Evolutionary conservation across 192 early-diverging fungal genomes (phyloP).

Genomic region (Cetraspora pellucida): DNA sequence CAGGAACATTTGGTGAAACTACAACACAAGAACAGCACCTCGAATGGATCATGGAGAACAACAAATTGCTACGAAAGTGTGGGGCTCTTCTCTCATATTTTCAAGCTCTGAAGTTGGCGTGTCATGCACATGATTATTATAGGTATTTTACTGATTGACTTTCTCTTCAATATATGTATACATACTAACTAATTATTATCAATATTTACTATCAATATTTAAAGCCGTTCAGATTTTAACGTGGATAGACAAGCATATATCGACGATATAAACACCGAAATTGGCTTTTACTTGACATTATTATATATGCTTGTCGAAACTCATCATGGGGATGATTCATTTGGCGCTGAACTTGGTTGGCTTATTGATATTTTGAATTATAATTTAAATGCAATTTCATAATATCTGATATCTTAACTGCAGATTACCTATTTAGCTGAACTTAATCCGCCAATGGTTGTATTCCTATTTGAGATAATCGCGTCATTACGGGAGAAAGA

Average conservation of each 20-base stretch:
- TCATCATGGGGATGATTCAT: slow-evolving; percentile 49
- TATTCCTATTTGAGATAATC: slow-evolving; percentile 69
- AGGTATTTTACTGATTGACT: slow-evolving; percentile 20
- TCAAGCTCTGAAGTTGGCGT: slow-evolving; percentile 59
- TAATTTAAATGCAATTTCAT: background rate
- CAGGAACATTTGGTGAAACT: slow-evolving; percentile 32
- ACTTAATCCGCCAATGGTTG: slow-evolving; percentile 50
- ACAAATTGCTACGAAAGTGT: slow-evolving; percentile 55
- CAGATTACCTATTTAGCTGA: slow-evolving; percentile 11
- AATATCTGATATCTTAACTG: slow-evolving; percentile 31
- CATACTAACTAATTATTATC: background rate
- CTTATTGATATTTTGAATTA: background rate
- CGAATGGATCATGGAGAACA: slow-evolving; percentile 58
- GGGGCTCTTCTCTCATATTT: slow-evolving; percentile 63
- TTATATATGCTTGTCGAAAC: slow-evolving; percentile 66
- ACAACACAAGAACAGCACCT: slow-evolving; percentile 48
- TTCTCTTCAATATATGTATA: background rate
- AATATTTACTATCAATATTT: background rate
- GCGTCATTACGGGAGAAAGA: slow-evolving; percentile 59
- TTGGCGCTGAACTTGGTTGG: slow-evolving; percentile 56
- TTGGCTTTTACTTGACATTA: slow-evolving; percentile 60
- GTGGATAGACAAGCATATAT: slow-evolving; percentile 21
- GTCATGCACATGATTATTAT: slow-evolving; percentile 52
- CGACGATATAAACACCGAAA: slow-evolving; percentile 40
- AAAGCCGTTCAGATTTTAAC: slow-evolving; percentile 1